These are phyloP conservation scores for Candida quercuum DNA, from an alignment of 805 yeast genomes.

Conservation along the genomic window DNA sequence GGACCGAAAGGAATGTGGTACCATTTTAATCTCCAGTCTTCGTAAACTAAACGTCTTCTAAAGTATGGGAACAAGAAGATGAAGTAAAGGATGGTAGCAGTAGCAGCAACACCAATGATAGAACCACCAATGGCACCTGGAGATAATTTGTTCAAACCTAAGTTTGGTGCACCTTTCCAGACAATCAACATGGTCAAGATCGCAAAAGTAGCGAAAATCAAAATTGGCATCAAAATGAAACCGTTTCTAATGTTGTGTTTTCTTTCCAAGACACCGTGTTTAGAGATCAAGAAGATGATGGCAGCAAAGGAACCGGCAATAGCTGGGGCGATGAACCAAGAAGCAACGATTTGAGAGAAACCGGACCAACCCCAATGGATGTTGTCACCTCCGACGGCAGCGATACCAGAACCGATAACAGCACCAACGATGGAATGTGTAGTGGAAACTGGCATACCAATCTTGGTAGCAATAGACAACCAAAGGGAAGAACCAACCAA, in stretches of 20 bases:
- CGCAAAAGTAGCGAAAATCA: constrained; percentile 55
- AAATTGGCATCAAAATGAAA: constrained; percentile 49
- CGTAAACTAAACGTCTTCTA: constrained; percentile 50
- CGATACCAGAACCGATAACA: constrained; percentile 68
- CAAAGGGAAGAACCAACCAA: constrained; percentile 67
- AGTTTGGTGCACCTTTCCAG: constrained; percentile 75
- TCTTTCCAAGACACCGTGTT: constrained; percentile 56
- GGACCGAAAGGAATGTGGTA: constrained; percentile 58
- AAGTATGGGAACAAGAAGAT: constrained; percentile 56
- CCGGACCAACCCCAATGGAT: constrained; percentile 76
- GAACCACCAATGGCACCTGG: constrained; percentile 50
- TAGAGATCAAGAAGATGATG: constrained; percentile 51
- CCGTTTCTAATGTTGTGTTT: constrained; percentile 51
- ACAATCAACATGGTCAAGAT: constrained; percentile 72
- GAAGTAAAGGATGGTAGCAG: constrained; percentile 45
- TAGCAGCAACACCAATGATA: constrained; percentile 60
- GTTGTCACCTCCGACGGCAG: constrained; percentile 57
- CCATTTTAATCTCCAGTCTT: constrained; percentile 63
- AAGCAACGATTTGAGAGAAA: constrained; percentile 65
- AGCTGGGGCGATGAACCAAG: constrained; percentile 76
- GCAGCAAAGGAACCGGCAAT: constrained; percentile 63
- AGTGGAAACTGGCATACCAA: constrained; percentile 78
- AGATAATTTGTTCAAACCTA: constrained; percentile 49
- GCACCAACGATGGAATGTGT: constrained; percentile 79
- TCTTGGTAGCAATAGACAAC: constrained; percentile 59